Evolutionary conservation across 2,329 filamentous ascomycete species (phyloP).

Genomic region (Talaromyces sp.): DNA sequence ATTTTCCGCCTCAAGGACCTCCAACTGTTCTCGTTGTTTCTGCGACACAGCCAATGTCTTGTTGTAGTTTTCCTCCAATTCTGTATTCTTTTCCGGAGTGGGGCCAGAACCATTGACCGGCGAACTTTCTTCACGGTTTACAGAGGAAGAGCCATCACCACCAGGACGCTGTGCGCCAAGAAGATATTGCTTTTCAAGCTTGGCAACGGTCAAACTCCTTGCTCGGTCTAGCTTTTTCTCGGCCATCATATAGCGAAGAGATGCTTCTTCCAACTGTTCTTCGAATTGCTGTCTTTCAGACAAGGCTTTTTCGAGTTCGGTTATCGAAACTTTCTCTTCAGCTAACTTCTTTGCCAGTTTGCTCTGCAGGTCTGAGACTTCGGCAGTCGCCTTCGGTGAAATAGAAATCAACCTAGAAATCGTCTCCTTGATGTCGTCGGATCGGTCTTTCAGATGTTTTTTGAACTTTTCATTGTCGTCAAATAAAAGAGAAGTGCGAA

Average conservation of each 20-base stretch:
- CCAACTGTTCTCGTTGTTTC: conserved; percentile 85
- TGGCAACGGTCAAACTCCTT: conserved; percentile 83
- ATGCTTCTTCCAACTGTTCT: conserved; percentile 81
- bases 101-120: conserved; percentile 51
- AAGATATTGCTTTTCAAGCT: conserved; percentile 83
- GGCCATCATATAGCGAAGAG: conserved; percentile 85
- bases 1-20: conserved; percentile 71
- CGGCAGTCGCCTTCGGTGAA: conserved; percentile 48
- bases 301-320: conserved; percentile 68
- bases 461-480: conserved; percentile 60
- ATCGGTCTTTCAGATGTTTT: conserved; percentile 70
- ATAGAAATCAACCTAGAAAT: conserved; percentile 62
- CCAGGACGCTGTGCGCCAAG: conserved; percentile 53
- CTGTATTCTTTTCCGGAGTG: conserved; percentile 53
- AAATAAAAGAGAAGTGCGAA: conserved; percentile 51
- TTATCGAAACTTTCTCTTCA: conserved; percentile 72
- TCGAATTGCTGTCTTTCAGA: conserved; percentile 79
- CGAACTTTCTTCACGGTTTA: conserved; percentile 47
- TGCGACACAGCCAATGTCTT: conserved; percentile 69
- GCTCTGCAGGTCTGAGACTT: conserved; percentile 66
- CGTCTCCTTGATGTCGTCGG: conserved; percentile 67
- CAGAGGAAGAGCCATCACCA: conserved; percentile 40
- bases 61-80: conserved; percentile 68
- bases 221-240: conserved; percentile 90
- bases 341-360: conserved; percentile 71